Conservation (phyloP, 176 grass and related monocot species). For the Typha latifolia region DNA sequence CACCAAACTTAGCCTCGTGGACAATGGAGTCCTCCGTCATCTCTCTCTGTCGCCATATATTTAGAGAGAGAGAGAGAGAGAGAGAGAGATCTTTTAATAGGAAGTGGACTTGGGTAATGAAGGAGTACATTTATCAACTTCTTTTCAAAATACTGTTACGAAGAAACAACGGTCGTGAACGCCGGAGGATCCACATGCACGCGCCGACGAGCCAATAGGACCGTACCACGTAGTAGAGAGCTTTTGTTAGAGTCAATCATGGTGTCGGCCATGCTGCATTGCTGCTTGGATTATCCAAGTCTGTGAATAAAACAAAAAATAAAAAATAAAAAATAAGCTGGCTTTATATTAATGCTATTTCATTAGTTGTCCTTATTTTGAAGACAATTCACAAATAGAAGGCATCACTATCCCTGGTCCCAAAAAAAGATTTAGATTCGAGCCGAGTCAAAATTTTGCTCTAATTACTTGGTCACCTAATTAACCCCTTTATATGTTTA, state of each 20-base stretch:
- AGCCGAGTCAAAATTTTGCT: too few species aligned
- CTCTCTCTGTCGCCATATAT: not conserved
- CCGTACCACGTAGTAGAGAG: not conserved
- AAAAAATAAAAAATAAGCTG: too few species aligned
- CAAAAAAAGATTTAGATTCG: too few species aligned
- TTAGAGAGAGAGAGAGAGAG: not conserved
- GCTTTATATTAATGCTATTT: too few species aligned
- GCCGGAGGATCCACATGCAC: conserved; percentile 3
- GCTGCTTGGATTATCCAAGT: too few species aligned
- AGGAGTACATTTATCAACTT: conserved; percentile 9
- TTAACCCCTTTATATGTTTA: too few species aligned
- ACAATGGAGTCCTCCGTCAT: not conserved
- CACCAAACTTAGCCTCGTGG: not conserved
- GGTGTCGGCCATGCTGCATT: not conserved
- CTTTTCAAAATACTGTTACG: not conserved
- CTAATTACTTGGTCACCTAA: too few species aligned
- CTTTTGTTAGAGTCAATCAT: not conserved
- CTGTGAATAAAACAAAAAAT: too few species aligned
- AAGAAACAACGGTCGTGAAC: not conserved
- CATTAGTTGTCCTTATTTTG: too few species aligned
- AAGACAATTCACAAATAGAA: too few species aligned
- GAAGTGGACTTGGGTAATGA: conserved; percentile 4
- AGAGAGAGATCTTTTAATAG: not conserved
- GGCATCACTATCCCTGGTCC: too few species aligned
- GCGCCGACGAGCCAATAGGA: conserved; percentile 2